A percentile compares a stretch with the other conserved stretches of the same genome.
Conservation (phyloP, 768 basidiomycete genomes). For the Porpolomopsis calyptriformis region DNA sequence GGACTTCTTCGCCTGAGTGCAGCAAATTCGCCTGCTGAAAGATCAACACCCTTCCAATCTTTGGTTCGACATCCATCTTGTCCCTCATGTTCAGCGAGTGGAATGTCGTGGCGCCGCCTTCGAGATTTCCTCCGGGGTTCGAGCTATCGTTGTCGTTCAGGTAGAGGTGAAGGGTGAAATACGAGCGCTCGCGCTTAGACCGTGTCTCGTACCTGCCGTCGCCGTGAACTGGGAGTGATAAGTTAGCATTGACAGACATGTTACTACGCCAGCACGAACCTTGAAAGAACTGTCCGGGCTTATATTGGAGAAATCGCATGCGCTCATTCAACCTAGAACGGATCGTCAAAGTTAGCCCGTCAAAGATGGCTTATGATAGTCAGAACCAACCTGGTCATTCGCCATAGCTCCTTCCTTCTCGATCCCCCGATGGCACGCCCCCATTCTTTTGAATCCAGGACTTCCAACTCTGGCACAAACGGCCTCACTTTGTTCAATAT, state of each 20-base stretch:
- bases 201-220: slow-evolving; percentile 28
- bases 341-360: background rate
- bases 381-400: slow-evolving; percentile 1
- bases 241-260: background rate
- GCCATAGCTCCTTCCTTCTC: slow-evolving; percentile 12
- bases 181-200: slow-evolving; percentile 27
- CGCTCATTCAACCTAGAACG: slow-evolving; percentile 31
- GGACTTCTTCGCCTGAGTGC: slow-evolving; percentile 34
- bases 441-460: slow-evolving; percentile 16
- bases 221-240: slow-evolving; percentile 20
- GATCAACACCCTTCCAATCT: slow-evolving; percentile 29
- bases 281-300: slow-evolving; percentile 31
- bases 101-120: slow-evolving; percentile 32
- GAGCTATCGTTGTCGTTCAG: slow-evolving; percentile 29
- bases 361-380: background rate
- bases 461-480: slow-evolving; percentile 17
- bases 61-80: slow-evolving; percentile 32
- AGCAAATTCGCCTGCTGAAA: slow-evolving; percentile 32
- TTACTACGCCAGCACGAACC: background rate
- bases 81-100: slow-evolving; percentile 22
- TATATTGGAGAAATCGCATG: slow-evolving; percentile 34
- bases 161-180: slow-evolving; percentile 35
- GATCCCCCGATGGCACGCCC: slow-evolving; percentile 25
- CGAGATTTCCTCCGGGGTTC: slow-evolving; percentile 18
- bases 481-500: slow-evolving; percentile 27